These are phyloP conservation scores for Solanum hybrid DNA, from an alignment of 305 asterid species.

Conservation along the genomic window DNA sequence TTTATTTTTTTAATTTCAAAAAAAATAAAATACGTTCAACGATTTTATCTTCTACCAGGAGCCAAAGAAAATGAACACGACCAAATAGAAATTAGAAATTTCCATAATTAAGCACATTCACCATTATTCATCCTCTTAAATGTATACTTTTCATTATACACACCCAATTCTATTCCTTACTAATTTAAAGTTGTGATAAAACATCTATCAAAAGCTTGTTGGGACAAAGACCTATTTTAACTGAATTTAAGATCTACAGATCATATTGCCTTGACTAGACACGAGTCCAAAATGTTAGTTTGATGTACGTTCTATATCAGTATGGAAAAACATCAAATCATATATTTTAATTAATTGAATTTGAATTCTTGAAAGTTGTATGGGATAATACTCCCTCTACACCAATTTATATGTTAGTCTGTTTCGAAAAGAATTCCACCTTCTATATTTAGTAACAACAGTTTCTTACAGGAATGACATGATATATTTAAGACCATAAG, in stretches of 20 bases:
- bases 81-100: background rate
- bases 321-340: background rate
- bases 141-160: background rate
- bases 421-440: background rate
- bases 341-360: background rate
- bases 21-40: background rate
- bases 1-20: background rate
- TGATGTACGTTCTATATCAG: background rate
- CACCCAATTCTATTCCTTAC: background rate
- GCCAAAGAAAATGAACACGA: background rate
- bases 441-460: background rate
- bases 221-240: background rate
- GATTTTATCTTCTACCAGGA: background rate
- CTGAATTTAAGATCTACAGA: background rate
- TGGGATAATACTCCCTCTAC: background rate
- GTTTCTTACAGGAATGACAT: background rate
- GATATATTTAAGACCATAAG: background rate
- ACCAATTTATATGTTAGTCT: background rate
- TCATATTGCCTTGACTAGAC: background rate
- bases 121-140: background rate
- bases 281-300: background rate
- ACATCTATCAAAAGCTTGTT: background rate
- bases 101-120: background rate
- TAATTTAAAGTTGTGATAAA: background rate
- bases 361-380: background rate